Base-by-base conservation (phyloP, 495 filamentous ascomycete genomes). In the Xylaria castorea region DNA sequence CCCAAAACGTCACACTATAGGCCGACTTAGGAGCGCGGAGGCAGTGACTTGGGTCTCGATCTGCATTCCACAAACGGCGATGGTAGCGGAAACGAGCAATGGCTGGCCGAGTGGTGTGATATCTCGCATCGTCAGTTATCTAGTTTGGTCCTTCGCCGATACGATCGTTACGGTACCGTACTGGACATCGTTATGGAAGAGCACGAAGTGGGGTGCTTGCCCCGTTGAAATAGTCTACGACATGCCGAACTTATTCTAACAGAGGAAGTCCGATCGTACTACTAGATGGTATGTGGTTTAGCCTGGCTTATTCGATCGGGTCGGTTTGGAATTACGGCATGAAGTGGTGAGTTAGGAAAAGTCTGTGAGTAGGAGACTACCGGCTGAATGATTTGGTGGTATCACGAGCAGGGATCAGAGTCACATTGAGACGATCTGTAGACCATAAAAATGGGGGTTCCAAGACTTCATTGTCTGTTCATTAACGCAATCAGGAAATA, bases 301-400 rank as follows among this genome's bases (percentile, higher is more conserved):
- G 36, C 11, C 61, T 16, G 38, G 61, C 16, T 44, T 11, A 22
- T 36, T 61, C 36, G 18, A 44, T 16, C 16, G 38, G 1, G 14
- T 12, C 11, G 46, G 16, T 38, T 67, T 55, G 1, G 48, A 32
- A 25, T 11, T 11, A 53, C 18, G 1, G 20, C 44, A 14, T 22
- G 32, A 55, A 44, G 22, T 38, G 27, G 30, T 22, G 9, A 32
- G 32, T 50, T 22, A 22, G 46, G 34, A n/a, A 46, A 44, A 32
- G 42, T 40, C 63, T 42, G 61, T 18, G 20, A 40, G 34, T 40
- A 32, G n/a, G 20, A 27, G 27, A 32, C 32, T 30, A 22, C 50
- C 50, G 66, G 66, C 66, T 68, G 66, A 68, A 68, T 68, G 50
- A 42, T 40, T 34, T 22, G 12, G 66, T 67, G 65, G 60, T 38